Percentiles rank a stretch among this genome's conserved stretches.
phyloP scores from a whole-genome alignment of 192 early-diverging fungal genomes.

The Coemansia sp. region DNA sequence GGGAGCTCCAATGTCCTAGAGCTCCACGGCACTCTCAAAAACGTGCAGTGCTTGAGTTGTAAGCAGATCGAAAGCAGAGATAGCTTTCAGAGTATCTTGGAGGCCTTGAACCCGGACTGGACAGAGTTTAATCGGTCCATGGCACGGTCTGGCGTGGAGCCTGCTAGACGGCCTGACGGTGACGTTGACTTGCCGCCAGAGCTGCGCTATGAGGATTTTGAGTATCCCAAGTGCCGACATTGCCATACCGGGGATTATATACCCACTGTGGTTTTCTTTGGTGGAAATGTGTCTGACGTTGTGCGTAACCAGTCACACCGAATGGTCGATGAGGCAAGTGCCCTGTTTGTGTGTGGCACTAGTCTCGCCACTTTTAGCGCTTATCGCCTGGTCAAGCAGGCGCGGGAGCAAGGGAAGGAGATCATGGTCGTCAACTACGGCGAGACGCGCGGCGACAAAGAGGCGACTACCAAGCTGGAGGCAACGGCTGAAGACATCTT shows the following conservation, averaged over 20 bases:
- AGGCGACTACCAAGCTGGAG: conserved; percentile 41
- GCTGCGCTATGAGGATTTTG: conserved; percentile 66
- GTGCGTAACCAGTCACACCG: conserved; percentile 61
- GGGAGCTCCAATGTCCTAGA: conserved; percentile 69
- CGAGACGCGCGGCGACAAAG: conserved; percentile 68
- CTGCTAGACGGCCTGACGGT: conserved; percentile 77
- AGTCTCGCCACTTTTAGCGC: conserved; percentile 84
- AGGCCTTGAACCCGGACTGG: conserved; percentile 71
- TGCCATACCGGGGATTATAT: conserved; percentile 70
- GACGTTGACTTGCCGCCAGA: conserved; percentile 68
- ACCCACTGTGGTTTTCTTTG: conserved; percentile 87
- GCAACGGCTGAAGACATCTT: conserved; percentile 34
- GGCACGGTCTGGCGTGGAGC: conserved; percentile 45
- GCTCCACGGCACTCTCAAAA: conserved; percentile 79
- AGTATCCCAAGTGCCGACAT: conserved; percentile 68
- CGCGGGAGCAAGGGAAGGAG: conserved; percentile 60
- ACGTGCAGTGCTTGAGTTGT: conserved; percentile 77
- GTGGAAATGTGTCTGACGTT: conserved; percentile 70
- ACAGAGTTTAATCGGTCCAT: conserved; percentile 46
- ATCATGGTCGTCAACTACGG: conserved; percentile 77
- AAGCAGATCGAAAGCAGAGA: conserved; percentile 56
- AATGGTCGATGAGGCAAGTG: conserved; percentile 62
- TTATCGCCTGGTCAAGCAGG: conserved; percentile 71
- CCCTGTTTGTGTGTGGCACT: conserved; percentile 77
- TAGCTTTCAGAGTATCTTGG: conserved; percentile 67